Evolutionary conservation across 306 rosid species (phyloP).

Genomic region (Begonia fuchsioides): DNA sequence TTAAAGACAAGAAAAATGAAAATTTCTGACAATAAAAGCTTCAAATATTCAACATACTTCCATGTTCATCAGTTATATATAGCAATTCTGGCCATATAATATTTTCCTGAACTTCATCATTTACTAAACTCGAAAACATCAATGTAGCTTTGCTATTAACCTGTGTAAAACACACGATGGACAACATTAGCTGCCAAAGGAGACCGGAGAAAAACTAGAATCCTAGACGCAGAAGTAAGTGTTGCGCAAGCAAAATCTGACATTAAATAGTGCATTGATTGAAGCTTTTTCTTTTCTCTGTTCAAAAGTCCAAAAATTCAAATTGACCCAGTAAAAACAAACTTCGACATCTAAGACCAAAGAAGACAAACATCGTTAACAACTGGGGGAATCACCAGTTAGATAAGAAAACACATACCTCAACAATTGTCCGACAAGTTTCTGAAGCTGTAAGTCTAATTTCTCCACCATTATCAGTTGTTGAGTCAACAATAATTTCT

Average conservation of each 20-base stretch:
- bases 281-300: no score
- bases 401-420: conserved; percentile 31
- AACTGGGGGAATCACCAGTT: no score
- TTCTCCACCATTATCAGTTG: conserved; percentile 34
- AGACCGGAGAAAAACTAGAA: conserved; percentile 5
- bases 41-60: conserved; percentile 54
- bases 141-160: conserved; percentile 88
- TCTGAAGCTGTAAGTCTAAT: conserved; percentile 65
- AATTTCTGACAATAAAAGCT: conserved; percentile 6
- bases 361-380: no score
- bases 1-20: conserved; percentile 7
- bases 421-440: conserved; percentile 69
- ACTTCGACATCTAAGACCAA: no score
- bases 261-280: no score
- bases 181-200: conserved; percentile 23
- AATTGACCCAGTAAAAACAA: no score
- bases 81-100: conserved; percentile 89
- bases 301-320: no score
- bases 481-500: conserved; percentile 34
- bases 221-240: conserved; percentile 1
- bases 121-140: conserved; percentile 53
- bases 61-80: conserved; percentile 83
- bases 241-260: background rate
- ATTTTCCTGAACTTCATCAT: conserved; percentile 65
- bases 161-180: conserved; percentile 32